Evolutionary conservation across 176 grass and related monocot species (phyloP), one percentile per base, ranked within the genome.

Genomic region (Triticum timopheevii): DNA sequence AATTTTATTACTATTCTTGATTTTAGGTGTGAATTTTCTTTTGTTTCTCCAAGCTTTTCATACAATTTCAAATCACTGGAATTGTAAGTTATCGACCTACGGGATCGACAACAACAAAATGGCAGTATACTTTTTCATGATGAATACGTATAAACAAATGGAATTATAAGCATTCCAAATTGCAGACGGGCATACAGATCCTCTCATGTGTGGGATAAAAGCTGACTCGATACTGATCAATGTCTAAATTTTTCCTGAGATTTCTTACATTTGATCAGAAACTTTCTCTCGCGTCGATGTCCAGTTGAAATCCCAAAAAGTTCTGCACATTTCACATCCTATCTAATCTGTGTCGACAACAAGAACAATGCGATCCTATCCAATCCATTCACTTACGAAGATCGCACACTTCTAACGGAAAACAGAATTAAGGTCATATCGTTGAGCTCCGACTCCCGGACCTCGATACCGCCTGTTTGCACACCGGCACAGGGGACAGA

Each of bases 341-440:
- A 8, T 24, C 33, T 38, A 69, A 59, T 13, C 16, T 30, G 33
- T 67, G 58, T 40, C 44, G 31, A 65, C 9, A 71, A 16, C 50
- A 62, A 78, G 40, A 82, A 65, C 45, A 73, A 62, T 47, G 44
- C 19, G 8, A 81, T 33, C 45, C 66, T 58, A 58, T 23, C 16
- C 47, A 73, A 36, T 39, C 62, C 71, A 44, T 42, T 24, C 10
- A 65, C 40, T 28, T 49, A 49, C 5, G 16, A 45, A 3, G 35
- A 65, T 13, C 11, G 23, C 30, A 9, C 45, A 45, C 1, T 47
- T 47, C 12, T 47, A 13, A 47, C 12, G 12, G 12, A 13, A 65
- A 74, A 54, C 10, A 1, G 12, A 73, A 8, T 59, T 22, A n/a
- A 66, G 40, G n/a, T 59, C 82, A 80, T 68, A 91, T 86, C 78